Evolutionary conservation across 768 basidiomycete species (phyloP), one percentile per base, ranked within the genome.

Genomic region (Mrakia frigida): DNA sequence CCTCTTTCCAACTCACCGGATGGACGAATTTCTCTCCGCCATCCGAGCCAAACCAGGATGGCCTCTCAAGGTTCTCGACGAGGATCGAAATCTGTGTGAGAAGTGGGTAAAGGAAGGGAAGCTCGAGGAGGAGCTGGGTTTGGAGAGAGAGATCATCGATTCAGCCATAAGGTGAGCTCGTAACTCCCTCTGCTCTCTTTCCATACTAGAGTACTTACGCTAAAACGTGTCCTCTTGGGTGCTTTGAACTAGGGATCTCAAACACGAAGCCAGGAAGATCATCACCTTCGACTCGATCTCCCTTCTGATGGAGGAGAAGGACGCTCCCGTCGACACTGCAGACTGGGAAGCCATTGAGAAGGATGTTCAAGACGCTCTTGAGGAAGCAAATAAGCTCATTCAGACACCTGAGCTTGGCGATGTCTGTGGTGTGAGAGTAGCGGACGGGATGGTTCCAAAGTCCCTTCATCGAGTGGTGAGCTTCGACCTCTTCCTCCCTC

Each of bases 211-310:
- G n/a, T n/a, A n/a, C n/a, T n/a, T n/a, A n/a, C n/a, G n/a, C n/a
- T n/a, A n/a, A n/a, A n/a, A n/a, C n/a, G n/a, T n/a, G n/a, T n/a
- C n/a, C n/a, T n/a, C n/a, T n/a, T n/a, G n/a, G n/a, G n/a, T n/a
- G n/a, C n/a, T 70, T n/a, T 31, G 14, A 14, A 43, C 5, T 56
- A 76, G 75, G 43, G 75, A 76, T n/a, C 75, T 76, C 21, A 76
- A 71, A 59, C 41, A 59, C 59, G 75, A 76, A 33, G 75, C 75
- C 13, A 28, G 13, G n/a, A 33, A 69, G 16, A 63, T 61, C 46
- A 39, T 7, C 59, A 21, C 46, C 18, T 50, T 65, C 43, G 75
- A 72, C 59, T 28, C 52, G n/a, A 63, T 14, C 33, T 71, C 60
- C 21, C 35, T n/a, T 33, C 9, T 56, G 6, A 53, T 11, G 5